Base-by-base conservation (phyloP, 139 green algal species). In the Coccomyxa sp. region DNA sequence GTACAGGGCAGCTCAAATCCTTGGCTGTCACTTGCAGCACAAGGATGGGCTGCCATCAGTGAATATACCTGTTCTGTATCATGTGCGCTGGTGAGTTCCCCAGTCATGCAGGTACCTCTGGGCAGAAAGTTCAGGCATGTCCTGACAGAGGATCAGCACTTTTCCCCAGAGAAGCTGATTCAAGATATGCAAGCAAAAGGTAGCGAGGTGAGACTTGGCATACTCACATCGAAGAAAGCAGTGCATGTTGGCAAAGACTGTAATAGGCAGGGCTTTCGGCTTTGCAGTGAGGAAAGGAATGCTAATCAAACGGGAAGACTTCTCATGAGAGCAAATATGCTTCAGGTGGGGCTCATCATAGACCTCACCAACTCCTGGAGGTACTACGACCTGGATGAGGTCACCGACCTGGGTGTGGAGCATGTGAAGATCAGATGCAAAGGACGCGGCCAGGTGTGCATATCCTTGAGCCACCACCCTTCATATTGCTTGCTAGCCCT, bases 361-460 rank as follows among this genome's bases (percentile, higher is more conserved):
- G 96, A 99, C 82, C 90, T 99, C 10, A 98, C 94, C 14, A 98
- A 97, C 83, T 92, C 87, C 33, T 85, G 35, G 14, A 85, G 92
- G 22, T 99, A 99, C 88, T 99, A 99, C 82, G 78, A 93, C 71
- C 69, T 82, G 0, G 24, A 82, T n/a, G 85, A 85, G 2, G 95
- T 75, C 1, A 8, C 36, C 9, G 38, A 76, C 14, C 24, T 55
- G 12, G 71, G 39, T 14, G 39, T 78, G 41, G 31, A 79, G 34
- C 36, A 79, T 35, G 4, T 73, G 34, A 79, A 79, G 89, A 91
- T 98, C n/a, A 88, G 83, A 0, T 97, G 93, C 83, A 76, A 77
- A 0, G 95, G 95, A 0, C 87, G 89, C 1, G 93, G 92, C 8
- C 76, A 92, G 79, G 86, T 88, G 0, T 31, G 50, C 50, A 64